A percentile compares a stretch with the other conserved stretches of the same genome.
Evolutionary conservation across 352 stramenopile genomes (phyloP).

Genomic region (Globisporangium mamillatum): DNA sequence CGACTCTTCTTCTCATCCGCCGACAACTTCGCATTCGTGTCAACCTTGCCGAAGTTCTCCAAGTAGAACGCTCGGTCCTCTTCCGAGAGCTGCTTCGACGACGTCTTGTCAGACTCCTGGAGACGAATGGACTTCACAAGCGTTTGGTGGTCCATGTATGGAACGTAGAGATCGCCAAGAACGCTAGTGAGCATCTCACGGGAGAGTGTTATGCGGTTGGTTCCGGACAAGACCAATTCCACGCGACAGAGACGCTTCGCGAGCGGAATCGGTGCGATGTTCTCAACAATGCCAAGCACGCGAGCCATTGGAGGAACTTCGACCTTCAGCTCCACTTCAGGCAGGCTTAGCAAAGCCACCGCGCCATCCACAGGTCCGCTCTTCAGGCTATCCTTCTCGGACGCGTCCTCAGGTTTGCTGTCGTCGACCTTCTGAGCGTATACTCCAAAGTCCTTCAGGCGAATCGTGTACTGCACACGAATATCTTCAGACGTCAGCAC

Average conservation of each 20-base stretch:
- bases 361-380: conserved; percentile 19
- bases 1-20: conserved; percentile 37
- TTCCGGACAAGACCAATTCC: conserved; percentile 34
- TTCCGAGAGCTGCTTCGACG: conserved; percentile 31
- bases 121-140: conserved; percentile 50
- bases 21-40: conserved; percentile 41
- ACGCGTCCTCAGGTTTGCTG: conserved; percentile 9
- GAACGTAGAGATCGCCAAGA: conserved; percentile 52
- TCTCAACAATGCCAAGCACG: conserved; percentile 54
- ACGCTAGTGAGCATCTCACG: conserved; percentile 44
- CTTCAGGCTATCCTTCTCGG: conserved; percentile 23
- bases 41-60: conserved; percentile 42
- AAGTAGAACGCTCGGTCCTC: conserved; percentile 58
- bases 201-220: conserved; percentile 40
- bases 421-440: conserved; percentile 28
- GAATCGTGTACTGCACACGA: conserved; percentile 43
- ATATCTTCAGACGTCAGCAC: conserved; percentile 52
- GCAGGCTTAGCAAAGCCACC: conserved; percentile 34
- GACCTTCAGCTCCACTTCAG: conserved; percentile 41
- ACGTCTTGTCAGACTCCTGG: conserved; percentile 39
- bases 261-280: conserved; percentile 48
- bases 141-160: conserved; percentile 50
- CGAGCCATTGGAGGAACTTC: conserved; percentile 55
- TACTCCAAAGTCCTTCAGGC: conserved; percentile 47
- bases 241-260: conserved; percentile 37